A percentile compares a stretch with the other conserved stretches of the same genome.
Evolutionary conservation across 2,329 filamentous ascomycete species (phyloP).

Genomic region (Metarhizium brunneum): DNA sequence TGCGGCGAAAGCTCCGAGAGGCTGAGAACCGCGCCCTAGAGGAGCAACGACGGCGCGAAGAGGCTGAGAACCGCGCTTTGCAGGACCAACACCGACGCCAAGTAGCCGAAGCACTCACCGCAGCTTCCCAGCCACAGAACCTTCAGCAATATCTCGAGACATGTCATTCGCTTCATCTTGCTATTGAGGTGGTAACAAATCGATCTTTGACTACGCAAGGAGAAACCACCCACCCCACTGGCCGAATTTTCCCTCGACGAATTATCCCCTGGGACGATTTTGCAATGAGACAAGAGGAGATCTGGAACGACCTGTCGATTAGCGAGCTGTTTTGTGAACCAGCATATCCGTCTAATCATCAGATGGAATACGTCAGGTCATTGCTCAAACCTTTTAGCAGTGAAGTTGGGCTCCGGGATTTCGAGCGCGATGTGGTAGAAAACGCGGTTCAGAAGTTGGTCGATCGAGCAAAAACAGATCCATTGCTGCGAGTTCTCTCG

Average conservation of each 20-base stretch:
- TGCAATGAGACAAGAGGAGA: constrained; percentile 3
- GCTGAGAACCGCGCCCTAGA: too few relatives aligned
- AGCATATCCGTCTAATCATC: constrained; percentile 21
- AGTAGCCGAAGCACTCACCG: too few relatives aligned
- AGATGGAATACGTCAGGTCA: constrained; percentile 23
- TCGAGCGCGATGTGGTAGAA: constrained; percentile 25
- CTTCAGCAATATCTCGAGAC: constrained; percentile 19
- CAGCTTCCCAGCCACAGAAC: background rate
- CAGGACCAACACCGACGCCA: too few relatives aligned
- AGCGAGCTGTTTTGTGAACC: constrained; percentile 17
- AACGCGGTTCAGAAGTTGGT: constrained; percentile 25
- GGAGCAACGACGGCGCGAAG: too few relatives aligned
- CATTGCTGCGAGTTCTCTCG: constrained; percentile 18
- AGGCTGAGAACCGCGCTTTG: too few relatives aligned
- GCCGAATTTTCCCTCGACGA: constrained; percentile 22
- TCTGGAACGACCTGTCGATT: constrained; percentile 20
- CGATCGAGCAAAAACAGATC: constrained; percentile 16
- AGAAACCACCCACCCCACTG: constrained; percentile 21
- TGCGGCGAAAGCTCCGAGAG: too few relatives aligned
- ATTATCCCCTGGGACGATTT: constrained; percentile 28
- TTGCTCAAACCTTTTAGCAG: constrained; percentile 23
- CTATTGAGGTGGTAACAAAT: constrained; percentile 21
- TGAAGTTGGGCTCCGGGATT: constrained; percentile 15
- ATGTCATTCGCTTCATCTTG: constrained; percentile 21
- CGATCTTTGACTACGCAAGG: constrained; percentile 23